Percentiles rank a stretch among this genome's conserved stretches.
Conservation (phyloP, 169 alveolate genomes). For the Plasmodium sp. region DNA sequence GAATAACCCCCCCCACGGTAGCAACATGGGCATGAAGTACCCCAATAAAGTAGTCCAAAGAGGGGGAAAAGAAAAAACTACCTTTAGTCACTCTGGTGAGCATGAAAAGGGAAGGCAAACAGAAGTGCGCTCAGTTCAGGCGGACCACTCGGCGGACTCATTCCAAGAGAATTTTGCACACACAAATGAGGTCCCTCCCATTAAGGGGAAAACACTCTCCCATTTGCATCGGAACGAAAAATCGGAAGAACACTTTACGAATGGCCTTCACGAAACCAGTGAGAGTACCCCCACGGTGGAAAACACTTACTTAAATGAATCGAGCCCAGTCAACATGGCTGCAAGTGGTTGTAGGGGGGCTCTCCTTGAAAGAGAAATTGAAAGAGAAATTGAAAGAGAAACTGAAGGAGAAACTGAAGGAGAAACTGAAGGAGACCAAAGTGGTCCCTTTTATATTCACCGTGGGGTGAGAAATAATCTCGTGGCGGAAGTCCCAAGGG, state of each 20-base stretch:
- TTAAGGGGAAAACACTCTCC: neutral
- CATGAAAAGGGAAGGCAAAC: neutral
- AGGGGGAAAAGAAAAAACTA: neutral
- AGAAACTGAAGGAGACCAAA: neutral
- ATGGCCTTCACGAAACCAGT: neutral
- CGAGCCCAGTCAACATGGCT: neutral
- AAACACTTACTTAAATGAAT: neutral
- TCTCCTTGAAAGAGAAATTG: neutral
- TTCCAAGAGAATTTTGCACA: neutral
- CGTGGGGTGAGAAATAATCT: neutral
- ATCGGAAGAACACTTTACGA: slow-evolving; percentile 31
- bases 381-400: too few species aligned
- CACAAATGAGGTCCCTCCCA: neutral
- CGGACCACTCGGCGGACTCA: neutral
- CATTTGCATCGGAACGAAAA: neutral
- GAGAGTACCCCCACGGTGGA: neutral
- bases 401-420: too few species aligned
- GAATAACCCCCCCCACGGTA: neutral
- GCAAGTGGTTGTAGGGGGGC: neutral
- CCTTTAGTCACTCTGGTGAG: neutral
- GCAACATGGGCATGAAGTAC: slow-evolving; percentile 1
- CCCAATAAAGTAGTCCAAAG: neutral
- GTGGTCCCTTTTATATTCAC: neutral
- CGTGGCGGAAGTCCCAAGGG: neutral
- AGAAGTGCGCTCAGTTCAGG: neutral